A percentile compares a stretch with the other conserved stretches of the same genome.
Conservation (phyloP, 352 stramenopile genomes). For the Pythium biforme region DNA sequence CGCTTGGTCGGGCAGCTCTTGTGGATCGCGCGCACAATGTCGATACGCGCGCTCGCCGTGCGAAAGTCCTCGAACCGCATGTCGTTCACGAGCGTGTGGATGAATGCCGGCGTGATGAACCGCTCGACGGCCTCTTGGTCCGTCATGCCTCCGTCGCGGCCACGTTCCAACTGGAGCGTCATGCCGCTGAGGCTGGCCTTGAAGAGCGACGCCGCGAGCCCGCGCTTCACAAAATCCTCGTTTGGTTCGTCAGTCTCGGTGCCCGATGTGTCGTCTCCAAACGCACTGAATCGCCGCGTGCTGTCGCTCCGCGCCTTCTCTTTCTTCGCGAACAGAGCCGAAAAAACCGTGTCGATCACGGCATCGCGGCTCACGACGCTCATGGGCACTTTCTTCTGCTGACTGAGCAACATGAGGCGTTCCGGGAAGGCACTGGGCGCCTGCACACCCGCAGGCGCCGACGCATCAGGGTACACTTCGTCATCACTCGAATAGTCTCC, state of each 20-base stretch:
- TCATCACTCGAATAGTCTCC: conserved; percentile 54
- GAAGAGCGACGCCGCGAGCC: conserved; percentile 72
- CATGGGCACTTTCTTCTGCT: conserved; percentile 79
- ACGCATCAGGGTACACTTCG: conserved; percentile 64
- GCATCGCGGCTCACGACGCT: conserved; percentile 70
- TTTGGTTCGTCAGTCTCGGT: conserved; percentile 82
- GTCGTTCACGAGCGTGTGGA: conserved; percentile 78
- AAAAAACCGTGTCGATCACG: conserved; percentile 83
- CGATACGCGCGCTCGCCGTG: conserved; percentile 73
- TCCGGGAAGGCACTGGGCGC: conserved; percentile 62
- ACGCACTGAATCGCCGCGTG: conserved; percentile 45
- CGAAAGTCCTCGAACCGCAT: conserved; percentile 86
- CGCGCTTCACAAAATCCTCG: conserved; percentile 82
- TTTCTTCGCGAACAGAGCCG: conserved; percentile 59
- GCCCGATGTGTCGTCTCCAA: conserved; percentile 64
- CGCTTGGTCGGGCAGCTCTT: conserved; percentile 74
- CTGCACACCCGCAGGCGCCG: conserved; percentile 5
- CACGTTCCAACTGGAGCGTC: conserved; percentile 28
- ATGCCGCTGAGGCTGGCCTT: conserved; percentile 51
- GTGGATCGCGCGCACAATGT: conserved; percentile 85
- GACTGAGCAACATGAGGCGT: conserved; percentile 69
- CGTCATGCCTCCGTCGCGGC: conserved; percentile 34
- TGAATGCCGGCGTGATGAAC: conserved; percentile 70
- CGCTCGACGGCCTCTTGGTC: conserved; percentile 55
- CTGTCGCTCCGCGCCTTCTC: conserved; percentile 22